Conservation (phyloP, 1,139 yeast species). For the Zhuliangozyma parablackwelliae region DNA sequence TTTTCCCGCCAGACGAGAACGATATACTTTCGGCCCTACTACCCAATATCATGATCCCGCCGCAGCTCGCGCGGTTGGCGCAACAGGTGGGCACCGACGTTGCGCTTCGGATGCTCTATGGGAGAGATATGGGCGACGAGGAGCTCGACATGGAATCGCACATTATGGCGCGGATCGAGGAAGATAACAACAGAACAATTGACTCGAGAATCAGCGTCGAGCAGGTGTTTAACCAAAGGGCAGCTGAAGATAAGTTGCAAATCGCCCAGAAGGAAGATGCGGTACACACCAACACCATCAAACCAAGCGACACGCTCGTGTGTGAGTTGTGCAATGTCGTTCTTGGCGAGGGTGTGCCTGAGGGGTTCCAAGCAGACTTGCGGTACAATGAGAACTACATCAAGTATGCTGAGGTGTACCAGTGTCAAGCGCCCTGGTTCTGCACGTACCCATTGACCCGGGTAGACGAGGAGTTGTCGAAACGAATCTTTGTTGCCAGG, state of each 20-base stretch:
- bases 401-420: slow-evolving; percentile 24
- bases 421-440: slow-evolving; percentile 63
- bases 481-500: slow-evolving; percentile 59
- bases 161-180: slow-evolving; percentile 39
- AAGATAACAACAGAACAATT: slow-evolving; percentile 35
- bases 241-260: slow-evolving; percentile 25
- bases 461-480: slow-evolving; percentile 59
- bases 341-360: slow-evolving; percentile 69
- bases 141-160: slow-evolving; percentile 21
- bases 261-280: slow-evolving; percentile 17
- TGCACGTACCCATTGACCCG: slow-evolving; percentile 45
- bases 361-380: slow-evolving; percentile 35
- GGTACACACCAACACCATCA: slow-evolving; percentile 38
- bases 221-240: slow-evolving; percentile 25
- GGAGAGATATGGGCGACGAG: slow-evolving; percentile 2
- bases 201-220: slow-evolving; percentile 32
- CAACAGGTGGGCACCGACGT: slow-evolving; percentile 1
- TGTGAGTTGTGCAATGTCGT: slow-evolving; percentile 71
- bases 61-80: slow-evolving; percentile 3
- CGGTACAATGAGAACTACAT: slow-evolving; percentile 24
- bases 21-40: not conserved
- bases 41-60: not conserved
- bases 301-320: slow-evolving; percentile 28
- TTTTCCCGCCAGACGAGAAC: not conserved
- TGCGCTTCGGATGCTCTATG: slow-evolving; percentile 4